Base-by-base conservation (phyloP, 1,284 basidiomycete genomes). In the Microbotryomycetes sp. region DNA sequence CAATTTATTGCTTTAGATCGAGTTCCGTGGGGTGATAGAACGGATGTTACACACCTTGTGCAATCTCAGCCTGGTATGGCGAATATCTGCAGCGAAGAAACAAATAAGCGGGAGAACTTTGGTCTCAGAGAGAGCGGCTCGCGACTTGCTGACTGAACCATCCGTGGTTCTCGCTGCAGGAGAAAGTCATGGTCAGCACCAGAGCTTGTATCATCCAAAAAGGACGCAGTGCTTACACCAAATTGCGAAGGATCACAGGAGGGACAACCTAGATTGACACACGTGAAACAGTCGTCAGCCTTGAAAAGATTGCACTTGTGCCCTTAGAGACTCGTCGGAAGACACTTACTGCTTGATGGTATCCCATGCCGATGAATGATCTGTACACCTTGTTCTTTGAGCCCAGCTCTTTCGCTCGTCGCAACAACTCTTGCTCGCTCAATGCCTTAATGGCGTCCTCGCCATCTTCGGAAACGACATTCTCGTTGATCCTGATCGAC, bases 361-460 rank as follows among this genome's bases (percentile, higher is more conserved):
- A 97, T 60, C 94, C 94, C 92, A 97, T 92, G 49, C 94, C 94
- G 74, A 97, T 98, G 76, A 92, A 94, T 73, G 86, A 92, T 81
- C 88, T 91, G 77, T 87, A 87, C 7, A 83, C 79, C 77, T 86
- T 84, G 79, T 98, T 97, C 76, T 84, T 80, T 31, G 75, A 77
- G 22, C 86, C 92, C 26, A 97, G 79, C 71, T 84, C 82, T 72
- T 85, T 86, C 3, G 88, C 92, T 56, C 89, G 81, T 49, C 80
- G 77, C 58, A 86, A 80, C 47, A 98, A 81, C 79, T 98, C 87
- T 16, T 87, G 84, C 78, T 98, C 96, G 75, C 88, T 90, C 62
- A 90, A 80, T 0, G 88, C 80, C 4, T 82, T 81, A 63, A 96
- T 88, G 47, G 82, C 69, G 30, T 62, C 54, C 26, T 56, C 66